phyloP scores from a whole-genome alignment of 2,329 filamentous ascomycete species.

The Trichoderma endophyticum region DNA sequence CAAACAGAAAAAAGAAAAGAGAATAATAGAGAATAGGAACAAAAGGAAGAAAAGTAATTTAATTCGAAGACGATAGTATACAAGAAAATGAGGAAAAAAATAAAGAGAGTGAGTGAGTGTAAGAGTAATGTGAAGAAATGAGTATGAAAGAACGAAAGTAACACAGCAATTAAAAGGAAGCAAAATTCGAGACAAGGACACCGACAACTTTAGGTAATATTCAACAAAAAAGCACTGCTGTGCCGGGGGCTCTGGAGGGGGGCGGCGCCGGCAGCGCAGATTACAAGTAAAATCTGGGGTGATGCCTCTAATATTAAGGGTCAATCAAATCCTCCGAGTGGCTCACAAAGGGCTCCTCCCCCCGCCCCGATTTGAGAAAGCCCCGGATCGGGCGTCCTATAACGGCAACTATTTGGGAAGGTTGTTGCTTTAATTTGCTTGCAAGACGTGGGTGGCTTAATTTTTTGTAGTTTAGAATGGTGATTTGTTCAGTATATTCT shows the following conservation, averaged over 20 bases:
- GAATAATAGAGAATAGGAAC: not conserved
- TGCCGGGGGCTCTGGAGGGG: not conserved
- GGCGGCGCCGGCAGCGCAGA: not conserved
- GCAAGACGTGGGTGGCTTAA: not conserved
- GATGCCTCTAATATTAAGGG: not conserved
- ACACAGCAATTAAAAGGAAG: not conserved
- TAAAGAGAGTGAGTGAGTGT: not conserved
- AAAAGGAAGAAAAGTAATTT: not conserved
- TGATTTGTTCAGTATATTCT: not conserved
- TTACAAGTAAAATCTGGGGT: not conserved
- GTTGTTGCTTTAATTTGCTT: not conserved
- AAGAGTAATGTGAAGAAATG: not conserved
- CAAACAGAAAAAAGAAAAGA: not conserved
- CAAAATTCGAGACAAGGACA: not conserved
- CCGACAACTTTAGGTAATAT: not conserved
- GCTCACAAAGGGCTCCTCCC: not conserved
- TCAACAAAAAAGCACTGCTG: not conserved
- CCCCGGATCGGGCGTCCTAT: not conserved
- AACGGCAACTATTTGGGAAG: not conserved
- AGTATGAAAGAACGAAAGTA: not conserved
- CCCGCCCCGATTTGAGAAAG: not conserved
- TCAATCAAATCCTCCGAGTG: not conserved
- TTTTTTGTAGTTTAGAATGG: not conserved
- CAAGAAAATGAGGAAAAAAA: not conserved
- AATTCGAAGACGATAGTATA: not conserved